phyloP scores from a whole-genome alignment of 2,329 filamentous ascomycete species.

The Aspergillus persii region DNA sequence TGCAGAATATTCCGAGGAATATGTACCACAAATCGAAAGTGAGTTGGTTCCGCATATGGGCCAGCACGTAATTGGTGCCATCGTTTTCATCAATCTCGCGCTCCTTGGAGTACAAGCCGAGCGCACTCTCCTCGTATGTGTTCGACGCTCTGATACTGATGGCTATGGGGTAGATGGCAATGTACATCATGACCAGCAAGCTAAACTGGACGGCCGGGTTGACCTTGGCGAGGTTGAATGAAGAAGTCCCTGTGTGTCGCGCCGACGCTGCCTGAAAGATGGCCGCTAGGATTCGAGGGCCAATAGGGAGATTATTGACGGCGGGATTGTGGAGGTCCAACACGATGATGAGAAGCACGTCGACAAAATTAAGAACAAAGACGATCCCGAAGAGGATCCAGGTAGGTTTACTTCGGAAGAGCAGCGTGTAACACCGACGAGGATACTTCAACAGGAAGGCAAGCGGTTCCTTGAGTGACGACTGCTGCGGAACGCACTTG shows the following conservation, averaged over 20 bases:
- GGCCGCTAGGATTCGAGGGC: slow-evolving; percentile 54
- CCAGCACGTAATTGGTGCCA: slow-evolving; percentile 45
- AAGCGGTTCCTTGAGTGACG: slow-evolving; percentile 40
- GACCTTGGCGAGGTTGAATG: slow-evolving; percentile 51
- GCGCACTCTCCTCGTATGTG: slow-evolving; percentile 65
- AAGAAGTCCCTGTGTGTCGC: slow-evolving; percentile 51
- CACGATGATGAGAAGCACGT: slow-evolving; percentile 55
- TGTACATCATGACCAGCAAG: slow-evolving; percentile 92
- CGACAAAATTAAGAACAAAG: slow-evolving; percentile 53
- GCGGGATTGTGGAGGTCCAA: slow-evolving; percentile 53
- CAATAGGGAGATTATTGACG: slow-evolving; percentile 41
- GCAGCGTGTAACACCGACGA: slow-evolving; percentile 60
- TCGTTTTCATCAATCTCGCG: slow-evolving; percentile 22
- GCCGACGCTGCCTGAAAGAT: slow-evolving; percentile 57
- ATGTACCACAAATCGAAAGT: slow-evolving; percentile 67
- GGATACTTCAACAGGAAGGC: slow-evolving; percentile 62
- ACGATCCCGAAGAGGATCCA: slow-evolving; percentile 57
- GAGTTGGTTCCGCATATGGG: slow-evolving; percentile 62
- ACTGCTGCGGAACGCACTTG: slow-evolving; percentile 44
- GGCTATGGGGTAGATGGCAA: slow-evolving; percentile 91
- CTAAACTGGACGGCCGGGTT: slow-evolving; percentile 58
- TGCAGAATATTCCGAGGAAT: slow-evolving; percentile 57
- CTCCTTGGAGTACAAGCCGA: slow-evolving; percentile 55
- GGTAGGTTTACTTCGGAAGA: slow-evolving; percentile 60
- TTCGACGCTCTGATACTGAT: slow-evolving; percentile 78